phyloP scores from a whole-genome alignment of 192 early-diverging fungal genomes.

The Coemansia sp. region DNA sequence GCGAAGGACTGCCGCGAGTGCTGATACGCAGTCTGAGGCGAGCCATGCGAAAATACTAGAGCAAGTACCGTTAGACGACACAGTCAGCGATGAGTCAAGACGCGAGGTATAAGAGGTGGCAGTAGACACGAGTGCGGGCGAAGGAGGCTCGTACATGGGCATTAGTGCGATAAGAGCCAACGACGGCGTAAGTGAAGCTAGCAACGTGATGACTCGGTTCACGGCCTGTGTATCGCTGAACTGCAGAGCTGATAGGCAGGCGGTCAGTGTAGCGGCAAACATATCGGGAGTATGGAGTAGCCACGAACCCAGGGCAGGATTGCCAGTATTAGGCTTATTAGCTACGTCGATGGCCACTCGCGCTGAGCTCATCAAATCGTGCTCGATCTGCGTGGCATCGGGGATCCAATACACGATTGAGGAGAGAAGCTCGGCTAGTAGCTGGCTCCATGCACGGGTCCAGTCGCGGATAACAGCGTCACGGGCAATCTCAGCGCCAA shows the following conservation, averaged over 20 bases:
- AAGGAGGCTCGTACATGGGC: conserved; percentile 33
- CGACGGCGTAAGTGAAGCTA: conserved; percentile 25
- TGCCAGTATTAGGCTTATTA: not conserved
- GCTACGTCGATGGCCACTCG: conserved; percentile 2
- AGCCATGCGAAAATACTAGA: conserved; percentile 19
- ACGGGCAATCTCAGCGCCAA: conserved; percentile 34
- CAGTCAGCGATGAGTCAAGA: conserved; percentile 12
- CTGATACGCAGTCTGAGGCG: not conserved
- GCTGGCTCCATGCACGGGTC: conserved; percentile 43
- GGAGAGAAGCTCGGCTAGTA: conserved; percentile 20
- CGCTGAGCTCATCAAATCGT: conserved; percentile 26
- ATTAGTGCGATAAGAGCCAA: conserved; percentile 25
- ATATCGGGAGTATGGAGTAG: conserved; percentile 13
- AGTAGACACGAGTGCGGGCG: conserved; percentile 34
- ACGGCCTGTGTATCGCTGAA: conserved; percentile 25
- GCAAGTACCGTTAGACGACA: not conserved
- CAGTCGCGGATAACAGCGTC: conserved; percentile 44
- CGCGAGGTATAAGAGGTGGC: conserved; percentile 20
- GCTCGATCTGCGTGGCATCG: conserved; percentile 37
- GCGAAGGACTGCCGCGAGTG: conserved; percentile 17
- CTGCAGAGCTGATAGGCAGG: conserved; percentile 12
- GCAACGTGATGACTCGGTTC: conserved; percentile 6
- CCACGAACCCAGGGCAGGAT: conserved; percentile 12
- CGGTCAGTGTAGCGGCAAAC: conserved; percentile 15
- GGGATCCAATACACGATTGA: conserved; percentile 21